Conservation (phyloP, 768 basidiomycete genomes). For the Suillus decipiens region DNA sequence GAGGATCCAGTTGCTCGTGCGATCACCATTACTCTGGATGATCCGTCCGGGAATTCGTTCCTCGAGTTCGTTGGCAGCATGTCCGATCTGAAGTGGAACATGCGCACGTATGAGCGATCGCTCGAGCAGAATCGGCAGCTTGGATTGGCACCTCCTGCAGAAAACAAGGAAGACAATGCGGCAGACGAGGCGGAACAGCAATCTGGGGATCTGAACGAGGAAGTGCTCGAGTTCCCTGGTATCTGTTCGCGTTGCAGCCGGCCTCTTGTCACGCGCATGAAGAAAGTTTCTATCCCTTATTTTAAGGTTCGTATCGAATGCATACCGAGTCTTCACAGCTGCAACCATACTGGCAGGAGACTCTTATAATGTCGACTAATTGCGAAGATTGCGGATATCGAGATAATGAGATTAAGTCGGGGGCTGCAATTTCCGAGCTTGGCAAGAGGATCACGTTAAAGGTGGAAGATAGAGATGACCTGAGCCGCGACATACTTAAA, state of each 20-base stretch:
- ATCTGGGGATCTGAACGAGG: constrained; percentile 64
- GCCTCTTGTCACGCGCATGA: constrained; percentile 85
- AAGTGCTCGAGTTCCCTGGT: constrained; percentile 87
- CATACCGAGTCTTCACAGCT: background rate
- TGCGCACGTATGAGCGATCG: constrained; percentile 80
- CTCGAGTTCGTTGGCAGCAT: constrained; percentile 86
- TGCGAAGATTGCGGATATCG: constrained; percentile 94
- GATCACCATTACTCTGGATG: constrained; percentile 87
- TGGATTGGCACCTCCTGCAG: constrained; percentile 64
- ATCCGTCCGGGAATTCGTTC: constrained; percentile 95
- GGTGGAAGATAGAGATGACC: constrained; percentile 90
- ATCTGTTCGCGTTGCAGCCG: constrained; percentile 88
- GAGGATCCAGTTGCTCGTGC: constrained; percentile 58
- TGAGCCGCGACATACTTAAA: constrained; percentile 92
- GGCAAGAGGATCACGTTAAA: constrained; percentile 90
- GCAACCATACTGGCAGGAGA: constrained; percentile 57
- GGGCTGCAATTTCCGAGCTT: constrained; percentile 81
- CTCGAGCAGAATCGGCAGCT: constrained; percentile 78
- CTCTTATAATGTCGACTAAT: constrained; percentile 98
- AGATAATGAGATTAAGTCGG: constrained; percentile 97
- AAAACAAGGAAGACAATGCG: constrained; percentile 22
- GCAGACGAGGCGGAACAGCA: constrained; percentile 22
- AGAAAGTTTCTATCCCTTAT: constrained; percentile 94
- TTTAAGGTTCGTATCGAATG: constrained; percentile 70
- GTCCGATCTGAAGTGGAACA: constrained; percentile 91